Conservation (phyloP, 257 asterid genomes). For the Echium plantagineum region DNA sequence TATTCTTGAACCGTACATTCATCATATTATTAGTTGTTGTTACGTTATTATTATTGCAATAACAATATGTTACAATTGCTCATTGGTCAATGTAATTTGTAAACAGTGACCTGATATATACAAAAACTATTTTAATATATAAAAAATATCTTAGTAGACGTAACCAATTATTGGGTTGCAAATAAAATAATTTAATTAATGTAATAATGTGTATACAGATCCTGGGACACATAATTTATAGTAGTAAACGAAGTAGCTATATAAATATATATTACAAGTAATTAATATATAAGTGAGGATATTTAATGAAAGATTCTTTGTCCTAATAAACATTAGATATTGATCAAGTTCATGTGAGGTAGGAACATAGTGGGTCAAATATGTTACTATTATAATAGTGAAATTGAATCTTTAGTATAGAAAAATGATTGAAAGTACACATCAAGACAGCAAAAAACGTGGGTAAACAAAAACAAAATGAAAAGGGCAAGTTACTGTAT, state of each 20-base stretch:
- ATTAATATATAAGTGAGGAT: neutral
- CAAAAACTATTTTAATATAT: neutral
- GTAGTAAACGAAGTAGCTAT: too few relatives aligned
- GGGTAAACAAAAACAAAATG: neutral
- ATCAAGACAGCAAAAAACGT: neutral
- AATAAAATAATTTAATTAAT: too few relatives aligned
- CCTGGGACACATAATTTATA: neutral
- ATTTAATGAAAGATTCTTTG: neutral
- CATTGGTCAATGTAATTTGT: neutral
- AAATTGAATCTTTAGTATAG: slow-evolving; percentile 3
- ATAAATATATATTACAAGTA: too few relatives aligned
- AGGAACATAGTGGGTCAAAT: neutral
- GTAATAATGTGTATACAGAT: neutral
- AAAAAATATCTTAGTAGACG: neutral
- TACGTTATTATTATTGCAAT: too few relatives aligned
- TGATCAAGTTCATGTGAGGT: neutral
- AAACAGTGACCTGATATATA: neutral
- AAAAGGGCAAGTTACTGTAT: slow-evolving; percentile 28
- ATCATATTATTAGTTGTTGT: neutral
- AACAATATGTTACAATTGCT: too few relatives aligned
- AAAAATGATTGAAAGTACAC: neutral
- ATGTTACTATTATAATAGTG: neutral
- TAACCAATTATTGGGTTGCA: neutral
- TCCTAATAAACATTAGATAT: neutral
- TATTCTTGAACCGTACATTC: neutral